phyloP scores from a whole-genome alignment of 768 basidiomycete species.

The Neoboletus magnificus region DNA sequence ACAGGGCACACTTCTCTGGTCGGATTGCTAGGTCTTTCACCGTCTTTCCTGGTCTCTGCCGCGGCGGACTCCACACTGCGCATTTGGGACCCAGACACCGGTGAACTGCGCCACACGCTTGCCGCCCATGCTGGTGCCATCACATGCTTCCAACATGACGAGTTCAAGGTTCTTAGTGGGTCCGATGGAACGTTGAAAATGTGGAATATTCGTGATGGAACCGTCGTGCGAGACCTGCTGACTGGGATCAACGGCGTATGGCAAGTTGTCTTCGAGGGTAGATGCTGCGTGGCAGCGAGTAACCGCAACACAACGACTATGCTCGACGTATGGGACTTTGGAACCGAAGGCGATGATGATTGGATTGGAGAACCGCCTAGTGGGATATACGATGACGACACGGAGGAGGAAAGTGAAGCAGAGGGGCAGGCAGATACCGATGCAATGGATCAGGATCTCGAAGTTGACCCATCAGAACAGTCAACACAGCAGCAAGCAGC shows the following conservation, averaged over 20 bases:
- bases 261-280: constrained; percentile 94
- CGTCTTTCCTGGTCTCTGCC: constrained; percentile 89
- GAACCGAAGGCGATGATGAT: constrained; percentile 66
- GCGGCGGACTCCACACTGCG: constrained; percentile 95
- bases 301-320: constrained; percentile 75
- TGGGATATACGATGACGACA: constrained; percentile 69
- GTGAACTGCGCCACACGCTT: constrained; percentile 75
- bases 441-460: constrained; percentile 69
- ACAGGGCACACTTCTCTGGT: constrained; percentile 94
- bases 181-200: constrained; percentile 96
- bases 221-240: constrained; percentile 81
- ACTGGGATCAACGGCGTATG: constrained; percentile 93
- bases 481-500: constrained; percentile 27
- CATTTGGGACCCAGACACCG: constrained; percentile 89
- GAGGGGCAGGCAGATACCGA: constrained; percentile 61
- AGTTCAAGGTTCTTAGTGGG: constrained; percentile 94
- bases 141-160: constrained; percentile 98
- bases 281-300: constrained; percentile 93
- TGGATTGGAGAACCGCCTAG: constrained; percentile 79
- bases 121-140: constrained; percentile 96
- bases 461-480: constrained; percentile 33
- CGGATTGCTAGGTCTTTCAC: constrained; percentile 85
- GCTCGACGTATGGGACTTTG: constrained; percentile 90
- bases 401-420: constrained; percentile 42
- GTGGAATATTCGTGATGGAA: constrained; percentile 92